Base-by-base conservation (phyloP, 1,284 basidiomycete species). In the Rhizoctonia solani region DNA sequence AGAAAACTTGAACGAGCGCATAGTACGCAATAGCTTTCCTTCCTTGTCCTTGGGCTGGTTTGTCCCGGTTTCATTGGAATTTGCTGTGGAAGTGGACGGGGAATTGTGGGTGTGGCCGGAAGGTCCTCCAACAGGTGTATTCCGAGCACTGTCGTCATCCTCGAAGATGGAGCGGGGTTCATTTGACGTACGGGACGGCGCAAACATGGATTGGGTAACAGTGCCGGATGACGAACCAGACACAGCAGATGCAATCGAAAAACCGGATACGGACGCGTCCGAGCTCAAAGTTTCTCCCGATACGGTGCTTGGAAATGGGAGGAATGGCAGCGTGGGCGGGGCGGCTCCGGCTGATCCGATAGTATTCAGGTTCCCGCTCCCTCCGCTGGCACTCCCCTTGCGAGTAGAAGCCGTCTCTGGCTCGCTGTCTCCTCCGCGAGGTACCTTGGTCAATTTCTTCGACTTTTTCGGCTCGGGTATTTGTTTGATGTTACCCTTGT, bases 1-100 rank as follows among this genome's bases (percentile, higher is more conserved):
- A 5, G 58, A 63, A 30, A 63, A 42, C 47, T 63, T 63, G 58
- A 63, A 63, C 29, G 58, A 63, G 19, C 58, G 58, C 47, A 63
- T 52, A 1, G 47, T 37, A 27, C 58, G 58, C 58, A 63, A 41
- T n/a, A 63, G 27, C 14, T 42, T 46, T 13, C 56, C 44, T 21
- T 59, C 42, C 25, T 32, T 63, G 8, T 63, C 47, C 34, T 41
- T 52, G 14, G 8, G 14, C 8, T 53, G 25, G n/a, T 11, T 39
- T n/a, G n/a, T n/a, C n/a, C n/a, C n/a, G 39, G 41, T 21, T 1
- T 58, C 55, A n/a, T 39, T 25, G 11, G 58, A 63, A 16, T 46
- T 46, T 13, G 46, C 30, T 13, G 58, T 63, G 16, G 58, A 63
- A 4, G 47, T 52, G 11, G 58, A 63, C 3, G 58, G 58, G 21